Evolutionary conservation across 495 filamentous ascomycete genomes (phyloP).

Genomic region (Penicillium coffeae): DNA sequence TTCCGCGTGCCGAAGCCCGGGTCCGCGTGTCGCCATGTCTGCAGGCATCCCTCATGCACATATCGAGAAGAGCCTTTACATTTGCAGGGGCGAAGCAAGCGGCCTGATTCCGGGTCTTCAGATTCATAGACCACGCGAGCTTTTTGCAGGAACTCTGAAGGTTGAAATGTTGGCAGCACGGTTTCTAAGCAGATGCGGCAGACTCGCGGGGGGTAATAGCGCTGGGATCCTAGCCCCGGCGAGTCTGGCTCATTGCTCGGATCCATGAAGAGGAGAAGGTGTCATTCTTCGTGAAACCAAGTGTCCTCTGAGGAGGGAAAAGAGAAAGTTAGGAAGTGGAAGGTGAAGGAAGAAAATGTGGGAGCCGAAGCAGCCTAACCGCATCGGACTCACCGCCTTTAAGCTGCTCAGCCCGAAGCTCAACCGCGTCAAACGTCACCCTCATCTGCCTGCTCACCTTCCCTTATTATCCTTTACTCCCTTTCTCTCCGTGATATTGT

Average conservation of each 20-base stretch:
- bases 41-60: slow-evolving; percentile 92
- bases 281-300: not conserved
- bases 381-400: slow-evolving; percentile 27
- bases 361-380: slow-evolving; percentile 9
- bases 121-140: slow-evolving; percentile 73
- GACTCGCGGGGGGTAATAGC: slow-evolving; percentile 62
- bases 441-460: slow-evolving; percentile 25
- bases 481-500: slow-evolving; percentile 6
- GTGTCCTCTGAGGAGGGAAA: not conserved
- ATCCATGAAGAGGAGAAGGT: slow-evolving; percentile 6
- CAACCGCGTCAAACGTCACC: slow-evolving; percentile 28
- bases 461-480: slow-evolving; percentile 11
- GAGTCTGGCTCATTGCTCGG: slow-evolving; percentile 13
- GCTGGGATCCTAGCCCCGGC: slow-evolving; percentile 21
- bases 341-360: slow-evolving; percentile 5
- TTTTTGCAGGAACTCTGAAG: slow-evolving; percentile 58
- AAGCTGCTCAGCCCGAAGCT: slow-evolving; percentile 18
- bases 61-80: slow-evolving; percentile 91
- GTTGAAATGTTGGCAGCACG: slow-evolving; percentile 71
- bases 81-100: slow-evolving; percentile 85
- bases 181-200: slow-evolving; percentile 93
- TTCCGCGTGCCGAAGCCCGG: slow-evolving; percentile 61
- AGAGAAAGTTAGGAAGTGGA: not conserved
- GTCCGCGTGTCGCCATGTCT: slow-evolving; percentile 76
- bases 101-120: slow-evolving; percentile 65